Percentiles rank a stretch among this genome's conserved stretches.
Conservation (phyloP, 2,329 filamentous ascomycete genomes). For the Talaromyces atroroseus region DNA sequence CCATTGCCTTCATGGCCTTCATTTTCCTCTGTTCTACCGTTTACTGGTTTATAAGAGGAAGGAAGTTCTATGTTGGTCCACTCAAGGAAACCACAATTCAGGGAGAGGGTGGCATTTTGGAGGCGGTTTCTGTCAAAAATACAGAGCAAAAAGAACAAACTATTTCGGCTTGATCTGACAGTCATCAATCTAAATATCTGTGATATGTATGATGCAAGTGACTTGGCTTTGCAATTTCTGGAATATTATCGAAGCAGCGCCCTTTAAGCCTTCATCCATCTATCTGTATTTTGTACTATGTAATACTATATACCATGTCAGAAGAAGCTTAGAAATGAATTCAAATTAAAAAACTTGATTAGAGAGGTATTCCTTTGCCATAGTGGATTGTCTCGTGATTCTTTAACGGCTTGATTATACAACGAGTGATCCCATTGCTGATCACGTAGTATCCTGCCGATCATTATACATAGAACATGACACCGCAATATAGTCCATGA, state of each 20-base stretch:
- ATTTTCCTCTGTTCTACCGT: slow-evolving; percentile 11
- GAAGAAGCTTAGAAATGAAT: background rate
- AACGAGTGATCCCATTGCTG: too few species aligned
- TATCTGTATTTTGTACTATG: background rate
- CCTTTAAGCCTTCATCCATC: background rate
- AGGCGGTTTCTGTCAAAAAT: slow-evolving; percentile 4
- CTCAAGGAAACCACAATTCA: slow-evolving; percentile 13
- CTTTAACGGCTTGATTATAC: too few species aligned
- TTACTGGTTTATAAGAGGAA: slow-evolving; percentile 12
- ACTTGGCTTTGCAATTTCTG: too few species aligned
- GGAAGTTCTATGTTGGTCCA: slow-evolving; percentile 14
- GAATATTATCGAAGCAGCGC: too few species aligned
- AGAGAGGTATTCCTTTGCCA: background rate
- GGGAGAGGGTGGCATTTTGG: slow-evolving; percentile 7
- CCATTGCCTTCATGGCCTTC: slow-evolving; percentile 13
- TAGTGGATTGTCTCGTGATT: background rate
- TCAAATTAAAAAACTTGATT: background rate
- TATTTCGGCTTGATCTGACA: background rate
- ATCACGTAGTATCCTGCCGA: background rate
- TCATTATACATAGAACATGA: background rate
- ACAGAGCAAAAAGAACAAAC: background rate
- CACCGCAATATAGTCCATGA: background rate
- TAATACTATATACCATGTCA: background rate
- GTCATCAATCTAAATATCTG: background rate
- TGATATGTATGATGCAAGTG: background rate